A percentile compares a stretch with the other conserved stretches of the same genome.
These are phyloP conservation scores for Sicyos baderoa DNA, from an alignment of 306 rosid species.

Conservation along the genomic window DNA sequence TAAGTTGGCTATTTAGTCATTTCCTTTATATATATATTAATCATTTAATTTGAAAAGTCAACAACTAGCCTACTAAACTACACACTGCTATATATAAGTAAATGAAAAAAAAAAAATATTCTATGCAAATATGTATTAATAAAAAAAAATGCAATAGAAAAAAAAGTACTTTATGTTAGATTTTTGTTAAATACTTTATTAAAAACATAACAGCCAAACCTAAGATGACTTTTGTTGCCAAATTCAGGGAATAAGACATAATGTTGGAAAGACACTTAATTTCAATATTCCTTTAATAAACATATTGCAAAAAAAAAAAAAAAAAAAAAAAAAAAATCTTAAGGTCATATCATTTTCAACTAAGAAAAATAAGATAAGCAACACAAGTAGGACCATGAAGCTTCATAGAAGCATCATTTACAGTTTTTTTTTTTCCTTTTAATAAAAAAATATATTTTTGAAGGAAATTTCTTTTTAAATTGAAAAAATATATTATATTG, in stretches of 20 bases:
- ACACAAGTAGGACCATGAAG: not conserved
- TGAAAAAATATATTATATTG: not conserved
- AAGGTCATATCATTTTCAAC: not conserved
- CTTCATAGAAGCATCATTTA: slow-evolving; percentile 1
- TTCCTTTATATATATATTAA: no score
- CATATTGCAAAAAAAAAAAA: not conserved
- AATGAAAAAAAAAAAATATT: no score
- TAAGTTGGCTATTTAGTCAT: not conserved
- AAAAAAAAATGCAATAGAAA: no score
- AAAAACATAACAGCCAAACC: not conserved
- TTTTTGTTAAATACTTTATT: no score
- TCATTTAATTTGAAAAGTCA: no score
- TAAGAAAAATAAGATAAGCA: not conserved
- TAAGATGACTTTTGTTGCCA: not conserved
- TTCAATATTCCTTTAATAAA: not conserved
- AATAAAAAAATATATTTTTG: no score
- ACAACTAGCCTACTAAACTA: not conserved
- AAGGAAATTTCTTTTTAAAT: not conserved
- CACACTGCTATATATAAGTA: not conserved
- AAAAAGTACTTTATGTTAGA: no score
- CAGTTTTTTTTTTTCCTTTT: not conserved
- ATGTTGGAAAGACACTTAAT: not conserved
- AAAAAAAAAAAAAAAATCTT: not conserved
- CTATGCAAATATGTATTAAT: no score
- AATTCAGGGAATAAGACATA: not conserved